Base-by-base conservation (phyloP, 352 stramenopile genomes). In the Saprolegnia diclina region DNA sequence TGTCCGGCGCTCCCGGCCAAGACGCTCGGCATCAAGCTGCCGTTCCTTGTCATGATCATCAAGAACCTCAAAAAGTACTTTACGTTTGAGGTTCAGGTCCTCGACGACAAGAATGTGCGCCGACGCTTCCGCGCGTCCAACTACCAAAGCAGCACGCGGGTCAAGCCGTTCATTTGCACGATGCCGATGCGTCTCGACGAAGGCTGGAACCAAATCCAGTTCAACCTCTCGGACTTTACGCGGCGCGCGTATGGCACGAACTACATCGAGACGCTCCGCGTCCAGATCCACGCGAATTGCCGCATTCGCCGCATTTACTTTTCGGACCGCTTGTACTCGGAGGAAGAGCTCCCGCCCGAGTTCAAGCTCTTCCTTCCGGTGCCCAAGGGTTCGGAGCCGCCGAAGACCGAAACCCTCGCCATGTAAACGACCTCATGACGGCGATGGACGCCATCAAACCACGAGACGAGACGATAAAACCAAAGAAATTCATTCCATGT, bases 1-100 rank as follows among this genome's bases (percentile, higher is more conserved):
- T 98, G 94, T 64, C 96, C 96, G 19, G 92, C 93, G 22, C 86
- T 98, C 69, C 81, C 93, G 14, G 96, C 91, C 69, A 96, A 98
- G 73, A 98, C 94, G 18, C 81, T 99, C 13, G 95, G 93, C 44
- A 98, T 99, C 78, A 99, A 98, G 76, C 80, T 99, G 64, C 95
- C 96, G 37, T 99, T 98, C 75, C 82, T 99, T 14, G 95, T 99
- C 32, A 99, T 99, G 93, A 98, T 99, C 73, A 95, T 99, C 70
- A 99, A 99, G 82, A 98, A 99, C 79, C 76, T 98, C 46, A 98
- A 98, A 68, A 99, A 98, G 82, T 98, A 99, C 79, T 99, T 99
- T 74, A 98, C 95, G 37, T 99, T 99, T 72, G 96, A 99, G 78
- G 96, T 99, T 26, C 93, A 98, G 81, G 95, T 99, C 56, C 84